Conservation (phyloP, 441 rosid species). For the Cnidoscolus chayamansa region DNA sequence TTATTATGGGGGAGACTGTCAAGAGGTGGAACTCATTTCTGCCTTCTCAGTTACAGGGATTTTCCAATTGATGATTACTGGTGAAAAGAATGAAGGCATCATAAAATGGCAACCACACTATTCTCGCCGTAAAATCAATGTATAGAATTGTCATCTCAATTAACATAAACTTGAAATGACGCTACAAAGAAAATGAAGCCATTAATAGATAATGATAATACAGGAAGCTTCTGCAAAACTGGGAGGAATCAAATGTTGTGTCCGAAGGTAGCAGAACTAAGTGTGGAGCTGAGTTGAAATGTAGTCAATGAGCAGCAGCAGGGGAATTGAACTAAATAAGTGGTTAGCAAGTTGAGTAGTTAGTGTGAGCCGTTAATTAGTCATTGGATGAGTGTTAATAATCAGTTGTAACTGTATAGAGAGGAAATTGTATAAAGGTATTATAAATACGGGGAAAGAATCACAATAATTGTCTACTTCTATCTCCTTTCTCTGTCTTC, state of each 20-base stretch:
- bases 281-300: too few relatives aligned
- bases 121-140: background rate
- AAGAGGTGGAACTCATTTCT: conserved; percentile 70
- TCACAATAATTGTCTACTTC: too few relatives aligned
- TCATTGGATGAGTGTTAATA: too few relatives aligned
- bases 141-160: background rate
- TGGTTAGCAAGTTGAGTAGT: too few relatives aligned
- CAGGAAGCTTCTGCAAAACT: conserved; percentile 12
- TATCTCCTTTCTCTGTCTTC: too few relatives aligned
- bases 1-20: conserved; percentile 52
- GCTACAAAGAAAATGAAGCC: background rate
- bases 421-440: too few relatives aligned
- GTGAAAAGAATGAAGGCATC: conserved; percentile 28
- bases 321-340: too few relatives aligned
- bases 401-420: too few relatives aligned
- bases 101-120: background rate
- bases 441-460: too few relatives aligned
- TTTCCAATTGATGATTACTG: conserved; percentile 65
- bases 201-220: conserved; percentile 10
- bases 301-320: too few relatives aligned
- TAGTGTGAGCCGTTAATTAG: too few relatives aligned
- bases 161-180: conserved; percentile 2
- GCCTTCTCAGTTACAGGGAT: conserved; percentile 52
- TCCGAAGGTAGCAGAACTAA: too few relatives aligned
- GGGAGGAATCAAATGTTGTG: background rate